Base-by-base conservation (phyloP, 495 filamentous ascomycete genomes). In the Penicillium coprophilum region DNA sequence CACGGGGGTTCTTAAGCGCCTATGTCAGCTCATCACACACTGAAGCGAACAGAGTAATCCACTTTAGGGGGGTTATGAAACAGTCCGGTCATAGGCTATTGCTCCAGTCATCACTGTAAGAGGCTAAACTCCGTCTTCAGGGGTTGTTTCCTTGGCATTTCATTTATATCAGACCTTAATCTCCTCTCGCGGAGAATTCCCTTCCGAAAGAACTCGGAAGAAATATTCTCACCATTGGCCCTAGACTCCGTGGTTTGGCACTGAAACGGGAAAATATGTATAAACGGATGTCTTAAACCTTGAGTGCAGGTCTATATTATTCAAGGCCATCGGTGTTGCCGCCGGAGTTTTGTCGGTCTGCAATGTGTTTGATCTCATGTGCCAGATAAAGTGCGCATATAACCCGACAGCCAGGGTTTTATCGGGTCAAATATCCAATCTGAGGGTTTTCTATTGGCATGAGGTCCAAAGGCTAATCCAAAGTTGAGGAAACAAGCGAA, bases 161-260 rank as follows among this genome's bases (percentile, higher is more conserved):
- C 61, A 64, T 64, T 41, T 58, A 64, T 61, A 52, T 56, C 55
- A 64, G 55, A 58, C 62, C 52, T 38, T 32, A 39, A 50, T 49
- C 55, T 58, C 50, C 54, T 27, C 48, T 20, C 20, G 21, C 51
- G 45, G 49, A 50, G 36, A 11, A 55, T 51, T 30, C 30, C 52
- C 36, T 20, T 59, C 47, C 24, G 36, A 58, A 30, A 36, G 27
- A 31, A 38, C 23, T 15, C 8, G 17, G 8, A 7, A 11, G 5
- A 34, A 0, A 12, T 48, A 32, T 11, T 31, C 31, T 19, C 30
- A 4, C 15, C 45, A 46, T 46, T 15, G 21, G 13, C 28, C 17
- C 20, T 50, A 23, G 28, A 9, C 6, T 38, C 34, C 34, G 31
- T 4, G 21, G 32, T 21, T 54, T 46, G 20, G 40, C 34, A 11